Percentiles rank a stretch among this genome's conserved stretches.
Evolutionary conservation across 176 grass and related monocot species (phyloP).

Genomic region (Musa acuminata): DNA sequence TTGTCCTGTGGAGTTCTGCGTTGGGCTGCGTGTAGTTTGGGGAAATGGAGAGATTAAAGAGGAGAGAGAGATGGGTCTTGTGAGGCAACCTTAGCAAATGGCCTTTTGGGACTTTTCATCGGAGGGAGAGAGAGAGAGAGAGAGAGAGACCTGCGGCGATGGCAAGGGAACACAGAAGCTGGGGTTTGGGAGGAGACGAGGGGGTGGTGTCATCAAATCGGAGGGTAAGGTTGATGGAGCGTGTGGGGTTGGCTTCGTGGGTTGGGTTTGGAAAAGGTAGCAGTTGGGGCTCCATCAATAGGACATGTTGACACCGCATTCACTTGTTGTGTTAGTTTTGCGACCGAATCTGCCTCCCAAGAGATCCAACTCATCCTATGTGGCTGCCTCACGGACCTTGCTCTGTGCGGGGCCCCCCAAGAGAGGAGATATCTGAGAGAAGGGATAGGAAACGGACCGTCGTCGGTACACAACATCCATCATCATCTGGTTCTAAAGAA

Average conservation of each 20-base stretch:
- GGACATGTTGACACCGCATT: neutral
- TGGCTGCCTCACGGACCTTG: neutral
- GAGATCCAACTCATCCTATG: no score
- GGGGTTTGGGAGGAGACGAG: neutral
- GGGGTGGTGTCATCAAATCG: neutral
- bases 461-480: no score
- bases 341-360: no score
- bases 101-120: neutral
- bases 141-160: neutral
- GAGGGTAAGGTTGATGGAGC: neutral
- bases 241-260: no score
- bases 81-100: neutral
- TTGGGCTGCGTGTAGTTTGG: slow-evolving; percentile 4
- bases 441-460: no score
- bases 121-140: neutral
- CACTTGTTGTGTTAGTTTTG: no score
- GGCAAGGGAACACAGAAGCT: no score
- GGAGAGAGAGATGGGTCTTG: neutral
- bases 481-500: no score
- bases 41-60: neutral
- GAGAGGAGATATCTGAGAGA: no score
- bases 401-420: neutral
- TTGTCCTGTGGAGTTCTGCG: neutral
- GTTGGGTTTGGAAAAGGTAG: neutral
- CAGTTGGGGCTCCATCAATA: neutral